A percentile compares a stretch with the other conserved stretches of the same genome.
These are phyloP conservation scores for Ascochyta fabae DNA, from an alignment of 2,329 filamentous ascomycete species.

Conservation along the genomic window DNA sequence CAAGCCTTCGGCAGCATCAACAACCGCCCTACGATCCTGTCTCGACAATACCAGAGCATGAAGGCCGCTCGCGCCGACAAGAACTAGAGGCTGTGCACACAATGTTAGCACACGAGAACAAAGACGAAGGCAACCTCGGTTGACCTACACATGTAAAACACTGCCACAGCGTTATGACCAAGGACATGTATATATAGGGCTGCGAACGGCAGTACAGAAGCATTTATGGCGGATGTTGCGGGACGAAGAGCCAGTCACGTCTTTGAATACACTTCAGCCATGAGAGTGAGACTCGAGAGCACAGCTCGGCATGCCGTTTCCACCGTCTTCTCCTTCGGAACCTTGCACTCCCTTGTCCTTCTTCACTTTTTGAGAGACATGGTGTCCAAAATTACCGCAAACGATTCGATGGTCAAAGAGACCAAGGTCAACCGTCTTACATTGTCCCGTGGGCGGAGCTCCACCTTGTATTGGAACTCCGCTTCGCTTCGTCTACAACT, in stretches of 20 bases:
- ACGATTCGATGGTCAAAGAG: neutral
- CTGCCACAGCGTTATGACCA: conserved; percentile 7
- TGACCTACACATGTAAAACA: conserved; percentile 26
- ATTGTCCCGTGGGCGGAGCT: no score
- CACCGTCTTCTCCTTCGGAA: neutral
- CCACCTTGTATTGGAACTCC: no score
- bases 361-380: neutral
- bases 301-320: neutral
- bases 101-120: neutral
- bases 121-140: conserved; percentile 5
- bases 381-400: neutral
- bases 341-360: neutral
- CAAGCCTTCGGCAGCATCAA: conserved; percentile 77
- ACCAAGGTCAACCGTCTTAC: no score
- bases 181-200: conserved; percentile 23
- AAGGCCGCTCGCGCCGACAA: conserved; percentile 34
- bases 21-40: conserved; percentile 73
- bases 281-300: neutral
- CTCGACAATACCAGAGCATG: conserved; percentile 44
- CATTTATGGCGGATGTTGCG: neutral
- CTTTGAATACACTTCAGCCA: neutral
- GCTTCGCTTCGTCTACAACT: no score
- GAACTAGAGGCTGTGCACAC: conserved; percentile 26
- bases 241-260: neutral
- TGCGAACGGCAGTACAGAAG: neutral